Evolutionary conservation across 2,329 filamentous ascomycete species (phyloP), one percentile per base, ranked within the genome.

Genomic region (Phoma herbarum): DNA sequence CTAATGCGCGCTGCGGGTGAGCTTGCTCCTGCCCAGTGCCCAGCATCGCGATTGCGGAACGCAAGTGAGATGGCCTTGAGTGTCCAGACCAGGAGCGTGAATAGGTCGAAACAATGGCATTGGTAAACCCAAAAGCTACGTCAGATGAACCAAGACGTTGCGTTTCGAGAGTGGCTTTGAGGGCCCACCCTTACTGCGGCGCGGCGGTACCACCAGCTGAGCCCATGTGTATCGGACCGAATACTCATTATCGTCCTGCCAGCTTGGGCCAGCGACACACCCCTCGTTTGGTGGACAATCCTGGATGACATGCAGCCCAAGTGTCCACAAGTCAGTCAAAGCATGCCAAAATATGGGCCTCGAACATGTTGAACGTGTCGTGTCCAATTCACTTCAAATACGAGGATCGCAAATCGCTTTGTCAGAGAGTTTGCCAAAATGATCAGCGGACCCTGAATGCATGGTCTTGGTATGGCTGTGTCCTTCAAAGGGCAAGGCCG

Each of bases 141-240:
- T 73, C 70, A 73, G 61, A 46, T 50, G 37, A 55, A 52, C 51
- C 49, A 43, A 58, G 60, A 49, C 58, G 41, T 49, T 42, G 54
- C 49, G 53, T 55, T 51, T 54, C 57, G 57, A 61, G 37, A 44
- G 57, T 49, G 46, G 61, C 41, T 29, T 52, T 48, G 49, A 62
- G 45, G 55, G 65, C 50, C 58, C 59, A 65, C 64, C 59, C 57
- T 66, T 61, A 61, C 64, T 61, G 64, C 62, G 62, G 63, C 59
- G 63, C 64, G 63, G 68, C 62, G 62, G 65, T 67, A 61, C 63
- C 42, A 59, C 60, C 64, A 68, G 61, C 64, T 60, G 43, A 69
- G 66, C 60, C 63, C 53, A 61, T 57, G 55, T 47, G 18, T 58
- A 68, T 75, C 73, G 73, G 73, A 51, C 73, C 73, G 73, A 75